These are phyloP conservation scores for Magnaporthiopsis rhizophila DNA, from an alignment of 2,329 filamentous ascomycete species.

Conservation along the genomic window DNA sequence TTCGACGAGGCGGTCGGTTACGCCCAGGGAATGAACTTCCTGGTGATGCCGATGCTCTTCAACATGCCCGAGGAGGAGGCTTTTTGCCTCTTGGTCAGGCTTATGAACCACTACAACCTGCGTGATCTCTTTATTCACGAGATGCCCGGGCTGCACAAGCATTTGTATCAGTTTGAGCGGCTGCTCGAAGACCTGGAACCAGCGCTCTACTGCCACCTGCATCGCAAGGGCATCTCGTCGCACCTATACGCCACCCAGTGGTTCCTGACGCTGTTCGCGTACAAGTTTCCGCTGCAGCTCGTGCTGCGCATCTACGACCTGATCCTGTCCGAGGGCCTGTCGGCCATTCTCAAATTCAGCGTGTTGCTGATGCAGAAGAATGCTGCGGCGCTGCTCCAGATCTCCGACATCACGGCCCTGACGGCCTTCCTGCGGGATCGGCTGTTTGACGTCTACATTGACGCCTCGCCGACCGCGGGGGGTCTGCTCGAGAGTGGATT, in stretches of 20 bases:
- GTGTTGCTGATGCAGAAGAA: slow-evolving; percentile 97
- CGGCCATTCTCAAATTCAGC: slow-evolving; percentile 89
- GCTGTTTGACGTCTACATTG: slow-evolving; percentile 94
- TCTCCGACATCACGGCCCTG: slow-evolving; percentile 86
- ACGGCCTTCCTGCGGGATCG: slow-evolving; percentile 90
- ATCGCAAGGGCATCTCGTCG: slow-evolving; percentile 76
- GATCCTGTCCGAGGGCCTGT: slow-evolving; percentile 85
- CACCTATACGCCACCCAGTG: slow-evolving; percentile 97
- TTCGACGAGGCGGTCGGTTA: slow-evolving; percentile 94
- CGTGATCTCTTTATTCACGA: slow-evolving; percentile 90
- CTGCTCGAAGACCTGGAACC: slow-evolving; percentile 90
- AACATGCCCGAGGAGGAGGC: slow-evolving; percentile 98
- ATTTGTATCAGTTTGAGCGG: slow-evolving; percentile 90
- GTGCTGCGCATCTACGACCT: slow-evolving; percentile 95
- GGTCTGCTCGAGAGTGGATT: slow-evolving; percentile 94
- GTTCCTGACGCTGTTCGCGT: slow-evolving; percentile 98
- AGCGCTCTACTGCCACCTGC: slow-evolving; percentile 88
- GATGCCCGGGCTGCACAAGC: slow-evolving; percentile 92
- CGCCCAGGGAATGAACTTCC: slow-evolving; percentile 97
- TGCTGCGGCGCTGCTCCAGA: slow-evolving; percentile 62
- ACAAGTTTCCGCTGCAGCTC: slow-evolving; percentile 91
- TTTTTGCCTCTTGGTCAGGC: slow-evolving; percentile 81
- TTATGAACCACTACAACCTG: slow-evolving; percentile 95
- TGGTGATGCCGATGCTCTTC: slow-evolving; percentile 92
- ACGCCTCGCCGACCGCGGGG: slow-evolving; percentile 83